A percentile compares a stretch with the other conserved stretches of the same genome.
phyloP scores from a whole-genome alignment of 2,329 filamentous ascomycete genomes.

The Botrytis deweyae region DNA sequence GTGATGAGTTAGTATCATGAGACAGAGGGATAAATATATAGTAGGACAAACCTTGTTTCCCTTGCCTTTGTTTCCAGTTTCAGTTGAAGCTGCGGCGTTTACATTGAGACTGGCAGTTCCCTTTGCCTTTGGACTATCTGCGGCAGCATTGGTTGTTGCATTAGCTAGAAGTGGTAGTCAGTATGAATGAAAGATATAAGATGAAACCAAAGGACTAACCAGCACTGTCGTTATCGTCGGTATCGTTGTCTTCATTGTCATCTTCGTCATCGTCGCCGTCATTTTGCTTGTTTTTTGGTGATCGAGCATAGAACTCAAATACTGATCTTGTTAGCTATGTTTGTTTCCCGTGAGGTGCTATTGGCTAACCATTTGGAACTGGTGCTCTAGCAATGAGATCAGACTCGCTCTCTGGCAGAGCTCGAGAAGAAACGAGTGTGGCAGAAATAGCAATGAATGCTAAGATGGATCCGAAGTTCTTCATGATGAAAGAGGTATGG shows the following conservation, averaged over 20 bases:
- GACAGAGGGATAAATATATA: too few relatives aligned
- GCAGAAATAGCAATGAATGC: constrained; percentile 42
- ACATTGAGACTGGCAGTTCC: background rate
- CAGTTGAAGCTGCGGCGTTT: constrained; percentile 10
- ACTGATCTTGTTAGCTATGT: constrained; percentile 23
- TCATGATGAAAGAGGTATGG: constrained; percentile 40
- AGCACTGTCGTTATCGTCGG: background rate
- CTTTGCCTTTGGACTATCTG: background rate
- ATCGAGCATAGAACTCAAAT: constrained; percentile 28
- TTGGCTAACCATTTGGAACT: constrained; percentile 26
- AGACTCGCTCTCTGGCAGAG: constrained; percentile 28
- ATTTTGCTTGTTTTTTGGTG: constrained; percentile 27
- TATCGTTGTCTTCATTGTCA: background rate
- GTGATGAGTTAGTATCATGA: background rate
- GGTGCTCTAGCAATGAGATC: constrained; percentile 30
- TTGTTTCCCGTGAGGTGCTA: background rate
- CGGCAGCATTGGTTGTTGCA: background rate
- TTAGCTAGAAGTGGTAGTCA: background rate
- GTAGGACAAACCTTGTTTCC: background rate
- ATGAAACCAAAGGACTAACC: background rate
- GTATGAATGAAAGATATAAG: background rate
- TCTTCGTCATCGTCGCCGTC: background rate
- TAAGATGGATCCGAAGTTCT: constrained; percentile 43
- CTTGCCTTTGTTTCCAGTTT: constrained; percentile 16
- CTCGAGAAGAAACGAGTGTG: constrained; percentile 39